Evolutionary conservation across 768 basidiomycete species (phyloP), one percentile per base, ranked within the genome.

Genomic region (Hortiboletus campestris): DNA sequence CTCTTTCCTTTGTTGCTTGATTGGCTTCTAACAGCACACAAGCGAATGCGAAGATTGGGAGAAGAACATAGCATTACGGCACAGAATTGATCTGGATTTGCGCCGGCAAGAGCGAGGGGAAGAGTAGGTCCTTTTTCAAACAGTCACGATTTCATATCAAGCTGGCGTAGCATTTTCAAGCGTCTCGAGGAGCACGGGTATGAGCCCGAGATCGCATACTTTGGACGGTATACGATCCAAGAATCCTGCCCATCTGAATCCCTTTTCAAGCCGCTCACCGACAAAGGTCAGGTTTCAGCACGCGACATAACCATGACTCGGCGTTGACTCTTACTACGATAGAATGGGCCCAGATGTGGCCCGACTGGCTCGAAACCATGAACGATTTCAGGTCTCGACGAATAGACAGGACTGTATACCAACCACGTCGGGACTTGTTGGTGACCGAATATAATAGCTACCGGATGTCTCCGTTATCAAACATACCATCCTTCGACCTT

Each of bases 161-260:
- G 1, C 17, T 35, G 14, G 22, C 2, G 2, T 29, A 63, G 62
- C 5, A 63, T 63, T n/a, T 49, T 63, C 6, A 29, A 53, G 12
- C 53, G 54, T 8, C 55, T 63, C 13, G 19, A 36, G 12, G 4
- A 49, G 13, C 46, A 49, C 19, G 61, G 61, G 46, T 63, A 56
- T 36, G 13, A 8, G 0, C 32, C 43, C 1, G 61, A 59, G 19
- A 43, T 63, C 6, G 14, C 6, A 8, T 55, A 44, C 34, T 51
- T 41, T 35, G 55, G 49, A 9, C 10, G 0, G 3, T 5, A 16
- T 12, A 2, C 16, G 2, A 31, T 63, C 10, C 29, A 28, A 14
- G 17, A 32, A 4, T 42, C 31, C 25, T 25, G 25, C 25, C 25
- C 25, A 25, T 25, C 25, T 3, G 25, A 25, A 25, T 1, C 46